phyloP scores from a whole-genome alignment of 176 grass and related monocot species.

The Rhynchospora pubera region DNA sequence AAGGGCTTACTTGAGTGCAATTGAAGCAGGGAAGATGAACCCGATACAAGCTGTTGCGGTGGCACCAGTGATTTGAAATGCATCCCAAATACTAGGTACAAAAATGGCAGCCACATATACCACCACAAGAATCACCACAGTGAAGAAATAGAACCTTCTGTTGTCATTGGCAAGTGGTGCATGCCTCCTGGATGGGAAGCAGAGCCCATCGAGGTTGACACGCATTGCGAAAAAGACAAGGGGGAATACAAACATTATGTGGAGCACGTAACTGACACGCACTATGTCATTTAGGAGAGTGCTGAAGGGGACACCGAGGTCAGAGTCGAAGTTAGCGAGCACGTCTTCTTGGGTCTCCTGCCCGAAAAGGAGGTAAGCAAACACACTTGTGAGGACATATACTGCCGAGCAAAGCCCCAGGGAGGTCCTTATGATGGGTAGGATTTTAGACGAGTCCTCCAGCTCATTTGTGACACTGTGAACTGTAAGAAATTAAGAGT shows the following conservation, averaged over 20 bases:
- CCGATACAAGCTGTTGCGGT: slow-evolving; percentile 63
- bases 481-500: slow-evolving; percentile 45
- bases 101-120: slow-evolving; percentile 61
- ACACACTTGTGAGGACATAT: slow-evolving; percentile 78
- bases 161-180: slow-evolving; percentile 42
- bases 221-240: slow-evolving; percentile 67
- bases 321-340: slow-evolving; percentile 72
- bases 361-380: slow-evolving; percentile 85
- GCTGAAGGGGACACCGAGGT: slow-evolving; percentile 61
- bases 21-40: slow-evolving; percentile 81
- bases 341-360: slow-evolving; percentile 71
- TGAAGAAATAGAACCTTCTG: slow-evolving; percentile 57
- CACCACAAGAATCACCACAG: slow-evolving; percentile 40
- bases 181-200: slow-evolving; percentile 59
- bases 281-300: slow-evolving; percentile 60
- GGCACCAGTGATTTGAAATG: slow-evolving; percentile 85
- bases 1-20: slow-evolving; percentile 58
- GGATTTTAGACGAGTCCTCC: slow-evolving; percentile 49
- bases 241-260: slow-evolving; percentile 88
- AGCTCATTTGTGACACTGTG: slow-evolving; percentile 87
- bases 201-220: slow-evolving; percentile 71
- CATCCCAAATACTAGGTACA: slow-evolving; percentile 85
- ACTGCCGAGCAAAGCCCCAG: slow-evolving; percentile 58
- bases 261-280: slow-evolving; percentile 60
- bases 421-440: slow-evolving; percentile 50